Conservation (phyloP, 495 filamentous ascomycete genomes). For the Clavariopsis aquatica region DNA sequence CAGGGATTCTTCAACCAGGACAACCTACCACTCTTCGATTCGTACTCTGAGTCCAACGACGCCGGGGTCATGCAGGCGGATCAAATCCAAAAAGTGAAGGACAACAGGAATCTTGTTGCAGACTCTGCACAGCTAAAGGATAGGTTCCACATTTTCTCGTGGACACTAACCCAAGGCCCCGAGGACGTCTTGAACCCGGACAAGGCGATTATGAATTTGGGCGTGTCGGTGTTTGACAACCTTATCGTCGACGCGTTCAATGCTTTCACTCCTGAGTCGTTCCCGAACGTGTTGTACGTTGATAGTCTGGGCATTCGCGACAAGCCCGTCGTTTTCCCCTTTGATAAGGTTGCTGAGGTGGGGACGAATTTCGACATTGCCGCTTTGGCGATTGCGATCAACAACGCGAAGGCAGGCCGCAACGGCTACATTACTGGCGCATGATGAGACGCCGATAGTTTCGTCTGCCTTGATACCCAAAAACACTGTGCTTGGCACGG, state of each 20-base stretch:
- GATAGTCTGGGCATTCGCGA: conserved; percentile 32
- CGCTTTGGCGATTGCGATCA: conserved; percentile 32
- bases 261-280: conserved; percentile 29
- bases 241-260: conserved; percentile 33
- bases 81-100: conserved; percentile 35
- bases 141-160: conserved; percentile 37
- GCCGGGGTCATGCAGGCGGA: conserved; percentile 30
- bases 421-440: conserved; percentile 26
- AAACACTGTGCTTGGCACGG: background rate
- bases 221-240: conserved; percentile 20
- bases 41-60: conserved; percentile 36
- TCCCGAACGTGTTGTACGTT: conserved; percentile 37
- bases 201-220: conserved; percentile 37
- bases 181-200: conserved; percentile 37
- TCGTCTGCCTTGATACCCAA: conserved; percentile 1
- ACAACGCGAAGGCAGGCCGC: conserved; percentile 30
- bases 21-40: conserved; percentile 36
- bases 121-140: conserved; percentile 24
- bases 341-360: conserved; percentile 19
- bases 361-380: conserved; percentile 26
- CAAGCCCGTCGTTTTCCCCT: conserved; percentile 31
- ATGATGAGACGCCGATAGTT: conserved; percentile 4
- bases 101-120: conserved; percentile 28
- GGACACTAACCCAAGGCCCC: conserved; percentile 36
- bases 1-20: conserved; percentile 34